These are phyloP conservation scores for Fusarium gaditjirri DNA, from an alignment of 2,329 filamentous ascomycete species.

Conservation along the genomic window DNA sequence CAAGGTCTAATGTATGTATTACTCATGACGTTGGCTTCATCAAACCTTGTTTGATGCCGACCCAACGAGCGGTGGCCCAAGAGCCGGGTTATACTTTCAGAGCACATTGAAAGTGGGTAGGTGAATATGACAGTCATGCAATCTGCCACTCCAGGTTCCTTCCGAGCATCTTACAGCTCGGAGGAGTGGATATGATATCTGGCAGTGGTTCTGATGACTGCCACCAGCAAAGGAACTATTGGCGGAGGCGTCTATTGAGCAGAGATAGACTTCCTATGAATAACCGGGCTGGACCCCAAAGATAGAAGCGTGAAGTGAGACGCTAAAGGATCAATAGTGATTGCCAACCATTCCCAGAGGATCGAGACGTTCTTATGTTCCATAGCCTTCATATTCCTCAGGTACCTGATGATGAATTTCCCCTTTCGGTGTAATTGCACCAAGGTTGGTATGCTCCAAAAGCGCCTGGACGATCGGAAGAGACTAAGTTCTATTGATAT, in stretches of 20 bases:
- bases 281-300: conserved; percentile 25
- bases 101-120: conserved; percentile 7
- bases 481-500: conserved; percentile 1
- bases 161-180: background rate
- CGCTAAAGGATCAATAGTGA: conserved; percentile 16
- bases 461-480: background rate
- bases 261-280: conserved; percentile 6
- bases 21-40: conserved; percentile 14
- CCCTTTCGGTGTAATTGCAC: background rate
- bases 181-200: background rate
- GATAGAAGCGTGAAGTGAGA: conserved; percentile 17
- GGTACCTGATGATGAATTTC: background rate
- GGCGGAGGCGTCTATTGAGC: conserved; percentile 31
- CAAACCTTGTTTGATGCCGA: conserved; percentile 6
- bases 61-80: background rate
- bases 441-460: conserved; percentile 1
- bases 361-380: conserved; percentile 11
- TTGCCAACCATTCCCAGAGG: background rate
- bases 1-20: background rate
- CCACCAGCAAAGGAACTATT: background rate
- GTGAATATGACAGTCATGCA: conserved; percentile 6
- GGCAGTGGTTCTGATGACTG: conserved; percentile 6
- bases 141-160: background rate
- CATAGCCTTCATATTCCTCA: conserved; percentile 1
- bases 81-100: conserved; percentile 2